These are phyloP conservation scores for Alternaria solani DNA, from an alignment of 2,329 filamentous ascomycete genomes.

Conservation along the genomic window DNA sequence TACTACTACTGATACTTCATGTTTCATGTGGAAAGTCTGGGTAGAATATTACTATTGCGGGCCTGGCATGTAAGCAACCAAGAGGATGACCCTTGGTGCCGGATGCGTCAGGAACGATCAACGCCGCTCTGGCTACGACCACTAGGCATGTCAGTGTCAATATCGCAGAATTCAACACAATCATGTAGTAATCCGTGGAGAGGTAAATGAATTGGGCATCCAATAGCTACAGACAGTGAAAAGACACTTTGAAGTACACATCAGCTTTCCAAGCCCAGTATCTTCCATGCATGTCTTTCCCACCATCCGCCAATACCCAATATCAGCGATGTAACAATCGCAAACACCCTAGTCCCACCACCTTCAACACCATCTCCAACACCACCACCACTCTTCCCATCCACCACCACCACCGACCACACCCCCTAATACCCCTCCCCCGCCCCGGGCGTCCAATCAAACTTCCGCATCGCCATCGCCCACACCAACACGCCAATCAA, in stretches of 20 bases:
- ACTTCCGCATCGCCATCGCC: conserved; percentile 3
- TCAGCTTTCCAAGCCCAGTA: background rate
- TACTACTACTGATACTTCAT: too few relatives aligned
- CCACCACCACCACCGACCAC: too few relatives aligned
- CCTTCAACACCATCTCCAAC: background rate
- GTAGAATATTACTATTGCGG: too few relatives aligned
- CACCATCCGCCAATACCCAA: background rate
- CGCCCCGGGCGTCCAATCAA: conserved; percentile 4
- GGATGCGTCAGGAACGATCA: too few relatives aligned
- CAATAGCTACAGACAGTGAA: background rate
- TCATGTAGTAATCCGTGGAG: background rate
- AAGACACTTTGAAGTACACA: background rate
- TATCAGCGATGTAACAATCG: background rate
- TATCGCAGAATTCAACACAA: background rate
- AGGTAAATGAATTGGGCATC: background rate
- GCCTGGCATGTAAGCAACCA: too few relatives aligned
- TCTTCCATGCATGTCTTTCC: background rate
- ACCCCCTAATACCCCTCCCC: background rate
- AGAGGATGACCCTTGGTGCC: too few relatives aligned
- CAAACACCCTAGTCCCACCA: background rate
- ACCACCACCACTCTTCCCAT: background rate
- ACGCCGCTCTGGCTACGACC: too few relatives aligned
- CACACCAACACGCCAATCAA: background rate
- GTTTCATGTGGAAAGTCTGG: too few relatives aligned
- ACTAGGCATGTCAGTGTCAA: too few relatives aligned